These are phyloP conservation scores for Teunomyces pallodes DNA, from an alignment of 805 yeast genomes.

Conservation along the genomic window DNA sequence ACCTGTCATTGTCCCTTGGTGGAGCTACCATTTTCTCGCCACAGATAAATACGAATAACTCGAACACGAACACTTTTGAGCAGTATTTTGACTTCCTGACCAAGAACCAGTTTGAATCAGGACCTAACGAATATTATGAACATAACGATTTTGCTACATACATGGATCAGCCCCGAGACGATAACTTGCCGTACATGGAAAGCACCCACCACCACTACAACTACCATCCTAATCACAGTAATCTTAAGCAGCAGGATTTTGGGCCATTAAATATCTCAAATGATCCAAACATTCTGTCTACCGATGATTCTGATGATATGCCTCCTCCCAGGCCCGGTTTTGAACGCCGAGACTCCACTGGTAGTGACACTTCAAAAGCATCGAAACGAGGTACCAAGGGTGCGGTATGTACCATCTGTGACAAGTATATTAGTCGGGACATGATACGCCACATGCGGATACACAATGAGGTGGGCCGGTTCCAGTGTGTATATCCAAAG, in stretches of 20 bases:
- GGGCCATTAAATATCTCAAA: not conserved
- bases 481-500: constrained; percentile 42
- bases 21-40: not conserved
- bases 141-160: not conserved
- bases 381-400: constrained; percentile 31
- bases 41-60: not conserved
- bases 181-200: not conserved
- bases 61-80: not conserved
- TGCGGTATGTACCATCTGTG: constrained; percentile 38
- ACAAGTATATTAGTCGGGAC: constrained; percentile 40
- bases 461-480: constrained; percentile 43
- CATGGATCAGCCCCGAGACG: not conserved
- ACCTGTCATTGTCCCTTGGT: not conserved
- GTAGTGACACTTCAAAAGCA: not conserved
- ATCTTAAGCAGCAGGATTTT: not conserved
- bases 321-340: constrained; percentile 8
- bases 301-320: not conserved
- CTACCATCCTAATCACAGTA: not conserved
- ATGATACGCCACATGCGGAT: constrained; percentile 42
- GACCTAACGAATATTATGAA: not conserved
- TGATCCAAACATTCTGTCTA: not conserved
- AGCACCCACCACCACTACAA: not conserved
- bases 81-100: not conserved
- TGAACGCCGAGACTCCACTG: constrained; percentile 9
- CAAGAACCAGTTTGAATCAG: not conserved